Evolutionary conservation across 306 rosid species (phyloP), one percentile per base, ranked within the genome.

Genomic region (Cucumis cinereus): DNA sequence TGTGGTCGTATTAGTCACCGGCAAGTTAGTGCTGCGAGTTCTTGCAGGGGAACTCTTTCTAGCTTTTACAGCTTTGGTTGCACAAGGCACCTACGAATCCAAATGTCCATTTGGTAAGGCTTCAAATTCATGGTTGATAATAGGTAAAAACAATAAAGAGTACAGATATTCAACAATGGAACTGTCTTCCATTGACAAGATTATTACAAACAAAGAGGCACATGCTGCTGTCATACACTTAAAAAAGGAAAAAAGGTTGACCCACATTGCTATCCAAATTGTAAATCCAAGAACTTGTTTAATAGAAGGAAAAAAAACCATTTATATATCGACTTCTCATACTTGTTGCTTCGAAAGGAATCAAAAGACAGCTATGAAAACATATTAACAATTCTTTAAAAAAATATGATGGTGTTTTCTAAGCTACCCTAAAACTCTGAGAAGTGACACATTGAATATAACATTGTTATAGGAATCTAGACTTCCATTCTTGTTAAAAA

Each of bases 1-100:
- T 26, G 82, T 23, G 14, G 89, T 70, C 4, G 45, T 14, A 55
- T 79, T 82, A 8, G 74, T 86, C 68, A 43, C 62, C 0, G 88
- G 22, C 30, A 49, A 74, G 59, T 22, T n/a, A 5, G 84, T 49
- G 26, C 84, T 68, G n/a, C 78, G 77, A 5, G 75, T 73, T 78
- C 86, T 64, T 28, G 82, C 80, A 14, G 79, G 56, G 49, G 81
- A 73, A 14, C 84, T 91, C 87, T 86, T 91, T 77, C 89, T 93
- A 36, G 87, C 87, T 85, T 86, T 91, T 9, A 89, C 85, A 71
- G 86, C 81, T 83, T 91, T 94, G 50, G 84, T 79, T 43, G 80
- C 77, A 23, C 87, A 84, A 5, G 88, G 87, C 16, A 87, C 92
- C 99, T 94, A 54, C 33, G 79, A 72, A 80, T 38, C 24, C 22